Base-by-base conservation (phyloP, 352 stramenopile species). In the Globisporangium sylvaticum region DNA sequence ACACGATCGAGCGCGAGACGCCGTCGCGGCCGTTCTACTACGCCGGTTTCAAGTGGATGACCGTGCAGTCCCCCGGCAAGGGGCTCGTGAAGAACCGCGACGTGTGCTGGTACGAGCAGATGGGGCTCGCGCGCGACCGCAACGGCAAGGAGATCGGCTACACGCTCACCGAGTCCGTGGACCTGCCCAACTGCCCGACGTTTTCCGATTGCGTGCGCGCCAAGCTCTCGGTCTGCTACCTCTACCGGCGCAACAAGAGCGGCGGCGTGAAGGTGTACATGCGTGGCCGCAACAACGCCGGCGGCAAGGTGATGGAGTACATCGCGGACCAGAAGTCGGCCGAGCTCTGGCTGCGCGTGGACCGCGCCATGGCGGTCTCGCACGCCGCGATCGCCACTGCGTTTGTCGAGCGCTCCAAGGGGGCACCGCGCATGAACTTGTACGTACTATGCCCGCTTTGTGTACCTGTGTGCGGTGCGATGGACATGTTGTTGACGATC, bases 31-130 rank as follows among this genome's bases (percentile, higher is more conserved):
- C 84, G 1, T 92, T 89, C 66, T 91, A 85, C 66, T 88, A 85
- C 62, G 83, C 82, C 8, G 87, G 84, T 39, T 91, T 92, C 75
- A 92, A 92, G 72, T 92, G 84, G 84, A 90, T 90, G 81, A 90
- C 81, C 7, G 83, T 91, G 58, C 73, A 84, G 61, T 89, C 77
- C 0, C 84, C 81, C 0, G 81, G 82, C 42, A 90, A 91, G 52
- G 80, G 84, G 4, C 64, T 92, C 55, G 80, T 92, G 20, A 90
- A 90, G 75, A 90, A 91, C 66, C 79, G 84, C 58, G 84, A 92
- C 65, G 80, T 89, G 22, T 92, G 84, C 71, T 92, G 80, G 78
- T 92, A 90, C 65, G 82, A 92, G 69, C 84, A 92, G 65, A 76
- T 84, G 8, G 84, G 84, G 4, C 71, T 91, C 63, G 89, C 78